These are phyloP conservation scores for Raffaelea albimanens DNA, from an alignment of 2,329 filamentous ascomycete species.

Conservation along the genomic window DNA sequence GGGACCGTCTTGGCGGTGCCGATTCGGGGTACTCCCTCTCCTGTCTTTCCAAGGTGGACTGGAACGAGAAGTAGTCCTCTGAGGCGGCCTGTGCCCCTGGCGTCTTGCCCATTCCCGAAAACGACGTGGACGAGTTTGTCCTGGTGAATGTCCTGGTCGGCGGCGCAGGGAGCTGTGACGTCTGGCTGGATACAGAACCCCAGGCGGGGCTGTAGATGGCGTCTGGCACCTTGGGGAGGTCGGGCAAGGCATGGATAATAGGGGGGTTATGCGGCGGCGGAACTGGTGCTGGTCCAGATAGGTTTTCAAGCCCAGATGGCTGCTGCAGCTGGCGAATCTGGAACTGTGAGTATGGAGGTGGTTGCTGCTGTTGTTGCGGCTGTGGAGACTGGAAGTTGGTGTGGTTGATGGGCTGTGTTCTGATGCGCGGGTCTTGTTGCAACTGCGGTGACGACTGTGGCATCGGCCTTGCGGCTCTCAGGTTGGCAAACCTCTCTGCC, in stretches of 20 bases:
- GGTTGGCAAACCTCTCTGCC: slow-evolving; percentile 45
- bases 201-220: slow-evolving; percentile 72
- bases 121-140: slow-evolving; percentile 42
- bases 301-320: slow-evolving; percentile 2
- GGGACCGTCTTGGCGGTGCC: slow-evolving; percentile 23
- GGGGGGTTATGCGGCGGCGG: slow-evolving; percentile 1
- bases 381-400: slow-evolving; percentile 21
- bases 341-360: slow-evolving; percentile 1
- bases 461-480: slow-evolving; percentile 30
- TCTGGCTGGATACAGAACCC: slow-evolving; percentile 57
- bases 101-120: slow-evolving; percentile 13
- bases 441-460: slow-evolving; percentile 16
- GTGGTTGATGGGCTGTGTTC: slow-evolving; percentile 38
- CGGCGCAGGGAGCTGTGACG: slow-evolving; percentile 55
- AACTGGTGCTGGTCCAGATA: not conserved
- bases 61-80: slow-evolving; percentile 25
- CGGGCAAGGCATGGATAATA: slow-evolving; percentile 27
- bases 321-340: slow-evolving; percentile 5
- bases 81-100: slow-evolving; percentile 3
- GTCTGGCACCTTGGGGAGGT: slow-evolving; percentile 60
- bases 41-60: slow-evolving; percentile 8
- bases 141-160: slow-evolving; percentile 55
- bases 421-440: slow-evolving; percentile 43
- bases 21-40: slow-evolving; percentile 5
- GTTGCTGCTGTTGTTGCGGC: slow-evolving; percentile 4